Evolutionary conservation across 2,329 filamentous ascomycete species (phyloP).

Genomic region (Pseudovirgaria hyperparasitica): DNA sequence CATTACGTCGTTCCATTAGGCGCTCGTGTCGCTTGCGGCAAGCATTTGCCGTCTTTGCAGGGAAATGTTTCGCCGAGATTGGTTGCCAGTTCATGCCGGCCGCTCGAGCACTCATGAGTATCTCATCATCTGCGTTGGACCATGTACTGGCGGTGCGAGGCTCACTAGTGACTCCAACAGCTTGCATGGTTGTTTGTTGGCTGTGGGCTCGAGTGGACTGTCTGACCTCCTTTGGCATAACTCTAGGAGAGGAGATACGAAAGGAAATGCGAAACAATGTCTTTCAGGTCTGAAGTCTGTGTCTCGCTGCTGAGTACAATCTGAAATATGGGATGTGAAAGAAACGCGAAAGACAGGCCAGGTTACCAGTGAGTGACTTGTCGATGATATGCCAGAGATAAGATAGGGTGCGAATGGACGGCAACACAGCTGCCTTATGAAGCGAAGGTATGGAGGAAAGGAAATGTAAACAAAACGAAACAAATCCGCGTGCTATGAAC

Average conservation of each 20-base stretch:
- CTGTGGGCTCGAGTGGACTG: constrained; percentile 14
- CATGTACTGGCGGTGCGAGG: constrained; percentile 39
- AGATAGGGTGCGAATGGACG: constrained; percentile 1
- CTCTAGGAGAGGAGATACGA: constrained; percentile 10
- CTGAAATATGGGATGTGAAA: constrained; percentile 1
- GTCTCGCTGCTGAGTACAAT: constrained; percentile 1
- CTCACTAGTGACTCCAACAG: constrained; percentile 15
- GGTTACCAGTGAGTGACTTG: too few relatives aligned
- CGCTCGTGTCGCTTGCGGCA: constrained; percentile 84
- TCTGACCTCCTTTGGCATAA: constrained; percentile 33
- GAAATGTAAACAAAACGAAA: constrained; percentile 14
- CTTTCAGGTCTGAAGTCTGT: background rate
- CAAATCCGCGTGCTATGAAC: constrained; percentile 9
- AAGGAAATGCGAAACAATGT: background rate
- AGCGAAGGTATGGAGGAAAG: too few relatives aligned
- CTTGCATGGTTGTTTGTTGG: constrained; percentile 16
- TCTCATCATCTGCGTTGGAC: constrained; percentile 62
- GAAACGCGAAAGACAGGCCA: background rate
- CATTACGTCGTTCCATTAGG: constrained; percentile 59
- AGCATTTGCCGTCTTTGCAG: constrained; percentile 63
- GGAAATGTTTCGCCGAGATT: constrained; percentile 66
- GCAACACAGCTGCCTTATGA: too few relatives aligned
- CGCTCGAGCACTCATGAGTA: constrained; percentile 57
- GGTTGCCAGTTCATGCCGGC: constrained; percentile 73
- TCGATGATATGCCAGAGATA: too few relatives aligned